These are phyloP conservation scores for Oryza nivara DNA, from an alignment of 176 grass and related monocot genomes.

Conservation along the genomic window DNA sequence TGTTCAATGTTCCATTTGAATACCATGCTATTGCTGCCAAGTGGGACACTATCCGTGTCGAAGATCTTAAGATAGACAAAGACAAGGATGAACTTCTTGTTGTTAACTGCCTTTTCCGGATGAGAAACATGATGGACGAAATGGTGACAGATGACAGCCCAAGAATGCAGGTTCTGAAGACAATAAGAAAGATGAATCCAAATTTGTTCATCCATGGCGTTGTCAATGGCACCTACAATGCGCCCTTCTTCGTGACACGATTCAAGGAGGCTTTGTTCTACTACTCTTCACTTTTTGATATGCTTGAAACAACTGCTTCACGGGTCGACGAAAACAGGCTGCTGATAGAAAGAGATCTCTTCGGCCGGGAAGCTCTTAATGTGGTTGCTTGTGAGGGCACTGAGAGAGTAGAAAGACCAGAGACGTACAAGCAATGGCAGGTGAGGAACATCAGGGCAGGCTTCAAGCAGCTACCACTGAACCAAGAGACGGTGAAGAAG, in stretches of 20 bases:
- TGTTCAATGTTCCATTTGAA: slow-evolving; percentile 46
- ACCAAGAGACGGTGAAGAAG: slow-evolving; percentile 36
- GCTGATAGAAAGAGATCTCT: slow-evolving; percentile 43
- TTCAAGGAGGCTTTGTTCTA: slow-evolving; percentile 53
- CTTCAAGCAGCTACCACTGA: slow-evolving; percentile 40
- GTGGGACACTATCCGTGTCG: slow-evolving; percentile 42
- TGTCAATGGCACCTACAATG: slow-evolving; percentile 51
- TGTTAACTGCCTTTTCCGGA: slow-evolving; percentile 46
- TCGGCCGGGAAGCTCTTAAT: slow-evolving; percentile 45
- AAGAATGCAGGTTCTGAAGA: slow-evolving; percentile 48
- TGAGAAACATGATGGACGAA: slow-evolving; percentile 59
- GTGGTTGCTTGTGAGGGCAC: slow-evolving; percentile 54
- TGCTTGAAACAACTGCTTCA: slow-evolving; percentile 40
- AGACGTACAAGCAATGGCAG: slow-evolving; percentile 58
- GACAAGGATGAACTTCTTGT: slow-evolving; percentile 30
- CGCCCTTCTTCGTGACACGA: slow-evolving; percentile 54
- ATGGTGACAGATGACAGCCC: slow-evolving; percentile 44
- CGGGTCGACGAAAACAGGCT: slow-evolving; percentile 32
- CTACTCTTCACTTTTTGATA: slow-evolving; percentile 50
- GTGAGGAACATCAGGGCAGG: slow-evolving; percentile 54
- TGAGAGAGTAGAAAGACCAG: slow-evolving; percentile 54
- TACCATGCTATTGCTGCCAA: slow-evolving; percentile 43
- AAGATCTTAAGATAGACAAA: slow-evolving; percentile 38
- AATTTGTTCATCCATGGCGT: slow-evolving; percentile 46
- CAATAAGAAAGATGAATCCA: slow-evolving; percentile 49